These are phyloP conservation scores for Xylaria palmicola DNA, from an alignment of 495 filamentous ascomycete species.

Conservation along the genomic window DNA sequence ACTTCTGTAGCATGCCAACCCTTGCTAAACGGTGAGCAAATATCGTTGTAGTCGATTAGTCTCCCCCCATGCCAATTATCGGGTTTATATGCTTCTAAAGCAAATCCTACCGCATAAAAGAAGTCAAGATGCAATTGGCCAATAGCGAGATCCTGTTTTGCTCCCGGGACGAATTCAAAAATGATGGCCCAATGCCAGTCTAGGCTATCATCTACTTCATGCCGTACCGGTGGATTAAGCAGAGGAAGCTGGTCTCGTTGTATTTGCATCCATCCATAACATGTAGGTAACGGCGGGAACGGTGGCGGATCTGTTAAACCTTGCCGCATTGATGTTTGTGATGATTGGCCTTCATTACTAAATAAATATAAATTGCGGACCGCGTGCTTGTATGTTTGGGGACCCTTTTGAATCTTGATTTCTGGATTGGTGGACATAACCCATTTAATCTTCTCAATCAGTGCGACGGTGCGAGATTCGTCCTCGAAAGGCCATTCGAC, in stretches of 20 bases:
- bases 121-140: conserved; percentile 4
- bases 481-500: conserved; percentile 1
- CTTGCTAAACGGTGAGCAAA: too few relatives aligned
- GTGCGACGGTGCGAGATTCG: background rate
- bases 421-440: background rate
- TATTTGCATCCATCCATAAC: conserved; percentile 1
- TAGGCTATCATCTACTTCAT: background rate
- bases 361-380: background rate
- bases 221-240: background rate
- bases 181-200: background rate
- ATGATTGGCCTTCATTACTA: background rate
- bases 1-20: too few relatives aligned
- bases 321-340: background rate
- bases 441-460: conserved; percentile 1
- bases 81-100: background rate
- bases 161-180: background rate
- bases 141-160: background rate
- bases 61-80: background rate
- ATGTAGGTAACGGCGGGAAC: background rate
- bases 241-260: conserved; percentile 1
- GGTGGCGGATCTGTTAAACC: background rate
- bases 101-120: conserved; percentile 3
- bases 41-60: background rate
- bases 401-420: background rate
- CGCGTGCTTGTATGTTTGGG: background rate